Percentiles rank a stretch among this genome's conserved stretches.
These are phyloP conservation scores for Metarhizium robertsii DNA, from an alignment of 2,329 filamentous ascomycete genomes.

Conservation along the genomic window DNA sequence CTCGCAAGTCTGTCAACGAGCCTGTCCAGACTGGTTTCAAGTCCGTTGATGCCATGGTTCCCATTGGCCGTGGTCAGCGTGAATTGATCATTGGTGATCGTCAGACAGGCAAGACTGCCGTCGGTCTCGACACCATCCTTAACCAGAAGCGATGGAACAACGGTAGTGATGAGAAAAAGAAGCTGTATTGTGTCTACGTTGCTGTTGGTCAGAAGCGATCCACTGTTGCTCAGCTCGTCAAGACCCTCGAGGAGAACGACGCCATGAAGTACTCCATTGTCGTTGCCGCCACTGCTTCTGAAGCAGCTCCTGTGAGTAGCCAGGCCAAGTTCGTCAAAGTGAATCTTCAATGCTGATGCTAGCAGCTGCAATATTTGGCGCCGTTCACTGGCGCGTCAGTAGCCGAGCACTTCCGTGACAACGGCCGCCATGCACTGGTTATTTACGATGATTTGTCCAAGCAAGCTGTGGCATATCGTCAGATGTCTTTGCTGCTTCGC, in stretches of 20 bases:
- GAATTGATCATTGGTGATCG: constrained; percentile 99
- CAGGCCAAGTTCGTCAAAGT: too few relatives aligned
- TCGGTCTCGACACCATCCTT: constrained; percentile 93
- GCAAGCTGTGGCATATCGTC: constrained; percentile 96
- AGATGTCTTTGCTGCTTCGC: constrained; percentile 97
- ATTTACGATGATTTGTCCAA: constrained; percentile 95
- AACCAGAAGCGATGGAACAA: constrained; percentile 99
- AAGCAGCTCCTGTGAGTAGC: constrained; percentile 61
- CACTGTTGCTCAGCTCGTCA: constrained; percentile 97
- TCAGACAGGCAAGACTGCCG: constrained; percentile 99
- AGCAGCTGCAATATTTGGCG: too few relatives aligned
- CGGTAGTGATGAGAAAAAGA: constrained; percentile 80
- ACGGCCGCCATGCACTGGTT: constrained; percentile 79
- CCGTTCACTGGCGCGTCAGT: too few relatives aligned
- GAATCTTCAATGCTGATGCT: too few relatives aligned
- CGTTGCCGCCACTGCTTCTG: constrained; percentile 92
- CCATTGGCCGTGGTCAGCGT: constrained; percentile 99
- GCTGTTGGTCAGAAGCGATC: constrained; percentile 99
- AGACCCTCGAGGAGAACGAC: constrained; percentile 99
- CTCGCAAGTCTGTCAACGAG: constrained; percentile 94
- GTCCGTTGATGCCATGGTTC: constrained; percentile 99
- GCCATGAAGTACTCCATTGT: constrained; percentile 97
- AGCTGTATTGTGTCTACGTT: constrained; percentile 99
- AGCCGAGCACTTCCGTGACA: constrained; percentile 16
- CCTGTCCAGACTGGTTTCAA: constrained; percentile 99